phyloP scores from a whole-genome alignment of 2,329 filamentous ascomycete genomes.

The Fusarium tanahbumbuense region DNA sequence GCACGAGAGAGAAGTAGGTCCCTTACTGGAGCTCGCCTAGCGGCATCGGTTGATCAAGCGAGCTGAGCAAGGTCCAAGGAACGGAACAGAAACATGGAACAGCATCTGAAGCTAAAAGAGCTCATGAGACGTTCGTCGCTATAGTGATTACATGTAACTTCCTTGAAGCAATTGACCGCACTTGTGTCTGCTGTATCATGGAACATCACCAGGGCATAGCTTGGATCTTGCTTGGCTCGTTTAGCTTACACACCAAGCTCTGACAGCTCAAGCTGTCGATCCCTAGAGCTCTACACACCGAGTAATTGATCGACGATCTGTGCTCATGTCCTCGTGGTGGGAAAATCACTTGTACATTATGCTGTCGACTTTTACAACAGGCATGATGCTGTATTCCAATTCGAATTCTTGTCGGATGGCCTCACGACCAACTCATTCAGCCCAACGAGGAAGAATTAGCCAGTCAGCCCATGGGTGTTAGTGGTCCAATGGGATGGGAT shows the following conservation, averaged over 20 bases:
- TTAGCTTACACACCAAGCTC: slow-evolving; percentile 29
- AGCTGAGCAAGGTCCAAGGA: slow-evolving; percentile 31
- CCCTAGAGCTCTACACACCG: slow-evolving; percentile 25
- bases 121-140: slow-evolving; percentile 34
- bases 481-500: slow-evolving; percentile 21
- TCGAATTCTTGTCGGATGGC: slow-evolving; percentile 33
- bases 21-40: slow-evolving; percentile 27
- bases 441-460: slow-evolving; percentile 14
- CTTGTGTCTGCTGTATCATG: slow-evolving; percentile 6
- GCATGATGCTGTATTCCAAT: slow-evolving; percentile 19
- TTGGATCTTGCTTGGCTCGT: slow-evolving; percentile 37
- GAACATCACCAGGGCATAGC: slow-evolving; percentile 32
- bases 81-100: slow-evolving; percentile 3
- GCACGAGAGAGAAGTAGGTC: slow-evolving; percentile 16
- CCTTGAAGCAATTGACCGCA: slow-evolving; percentile 36
- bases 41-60: slow-evolving; percentile 34
- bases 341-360: slow-evolving; percentile 27
- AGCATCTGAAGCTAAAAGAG: slow-evolving; percentile 20
- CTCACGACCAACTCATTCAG: slow-evolving; percentile 36
- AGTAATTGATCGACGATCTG: slow-evolving; percentile 39
- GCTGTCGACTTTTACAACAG: slow-evolving; percentile 7
- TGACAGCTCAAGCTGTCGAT: slow-evolving; percentile 27
- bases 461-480: slow-evolving; percentile 33
- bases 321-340: slow-evolving; percentile 17
- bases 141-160: slow-evolving; percentile 31